Percentiles rank a stretch among this genome's conserved stretches.
Evolutionary conservation across 2,329 filamentous ascomycete species (phyloP).

Genomic region (Paecilomyces formosus): DNA sequence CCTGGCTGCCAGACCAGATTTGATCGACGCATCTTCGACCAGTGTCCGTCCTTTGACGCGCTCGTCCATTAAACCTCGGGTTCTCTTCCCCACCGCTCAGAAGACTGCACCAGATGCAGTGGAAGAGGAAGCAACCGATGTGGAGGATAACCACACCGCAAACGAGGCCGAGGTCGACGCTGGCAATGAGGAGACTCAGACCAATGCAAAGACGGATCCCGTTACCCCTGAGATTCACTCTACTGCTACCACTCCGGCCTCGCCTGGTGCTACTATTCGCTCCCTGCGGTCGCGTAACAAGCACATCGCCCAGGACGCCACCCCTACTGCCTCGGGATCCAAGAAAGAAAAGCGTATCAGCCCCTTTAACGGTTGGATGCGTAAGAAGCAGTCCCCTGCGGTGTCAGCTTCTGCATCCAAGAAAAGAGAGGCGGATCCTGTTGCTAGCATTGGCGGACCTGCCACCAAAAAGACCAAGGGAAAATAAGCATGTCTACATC

Average conservation of each 20-base stretch:
- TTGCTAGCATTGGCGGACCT: slow-evolving; percentile 17
- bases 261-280: slow-evolving; percentile 23
- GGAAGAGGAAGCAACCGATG: slow-evolving; percentile 49
- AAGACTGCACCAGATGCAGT: slow-evolving; percentile 28
- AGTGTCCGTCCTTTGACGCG: slow-evolving; percentile 47
- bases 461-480: slow-evolving; percentile 24
- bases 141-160: slow-evolving; percentile 34
- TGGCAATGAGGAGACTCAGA: slow-evolving; percentile 4
- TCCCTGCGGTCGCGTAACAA: slow-evolving; percentile 25
- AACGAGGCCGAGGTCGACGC: slow-evolving; percentile 10
- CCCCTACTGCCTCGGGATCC: slow-evolving; percentile 15
- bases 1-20: slow-evolving; percentile 31
- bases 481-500: not conserved
- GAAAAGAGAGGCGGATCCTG: slow-evolving; percentile 27
- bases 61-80: slow-evolving; percentile 51
- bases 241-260: slow-evolving; percentile 17
- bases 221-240: slow-evolving; percentile 16
- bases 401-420: slow-evolving; percentile 18
- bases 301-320: slow-evolving; percentile 16
- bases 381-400: slow-evolving; percentile 26
- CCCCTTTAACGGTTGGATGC: slow-evolving; percentile 34
- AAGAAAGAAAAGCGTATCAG: slow-evolving; percentile 25
- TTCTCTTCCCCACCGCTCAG: slow-evolving; percentile 47
- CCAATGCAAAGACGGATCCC: slow-evolving; percentile 11
- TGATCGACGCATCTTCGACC: slow-evolving; percentile 23